phyloP scores from a whole-genome alignment of 768 basidiomycete genomes.

The Thelephora ganbajun region DNA sequence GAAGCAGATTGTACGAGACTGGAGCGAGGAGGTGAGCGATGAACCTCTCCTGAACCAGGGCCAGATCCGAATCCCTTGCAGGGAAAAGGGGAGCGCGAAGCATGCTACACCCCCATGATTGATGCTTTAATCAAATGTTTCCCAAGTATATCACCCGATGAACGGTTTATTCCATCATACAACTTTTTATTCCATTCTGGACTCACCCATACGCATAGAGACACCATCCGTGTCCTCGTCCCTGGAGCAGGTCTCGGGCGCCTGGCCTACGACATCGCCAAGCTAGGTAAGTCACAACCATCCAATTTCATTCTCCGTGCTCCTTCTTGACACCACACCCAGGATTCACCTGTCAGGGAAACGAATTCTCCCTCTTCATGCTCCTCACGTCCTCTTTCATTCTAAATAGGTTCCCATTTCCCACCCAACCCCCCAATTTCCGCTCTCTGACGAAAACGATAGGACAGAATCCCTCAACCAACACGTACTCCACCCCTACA shows the following conservation, averaged over 20 bases:
- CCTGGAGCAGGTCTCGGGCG: slow-evolving; percentile 87
- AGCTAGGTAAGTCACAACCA: slow-evolving; percentile 37
- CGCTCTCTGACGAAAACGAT: slow-evolving; percentile 1
- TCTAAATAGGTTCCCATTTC: slow-evolving; percentile 54
- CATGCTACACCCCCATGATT: slow-evolving; percentile 72
- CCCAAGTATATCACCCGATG: slow-evolving; percentile 33
- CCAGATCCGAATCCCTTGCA: slow-evolving; percentile 14
- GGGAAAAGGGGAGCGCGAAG: slow-evolving; percentile 66
- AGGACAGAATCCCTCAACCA: slow-evolving; percentile 55
- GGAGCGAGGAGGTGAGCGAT: slow-evolving; percentile 61
- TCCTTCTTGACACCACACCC: not conserved
- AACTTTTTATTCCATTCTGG: not conserved
- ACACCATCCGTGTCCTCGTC: slow-evolving; percentile 59
- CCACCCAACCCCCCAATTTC: not conserved
- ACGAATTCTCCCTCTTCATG: slow-evolving; percentile 96
- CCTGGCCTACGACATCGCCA: slow-evolving; percentile 79
- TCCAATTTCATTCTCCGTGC: not conserved
- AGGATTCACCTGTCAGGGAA: slow-evolving; percentile 89
- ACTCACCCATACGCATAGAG: slow-evolving; percentile 17
- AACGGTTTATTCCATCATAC: slow-evolving; percentile 27
- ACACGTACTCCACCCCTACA: slow-evolving; percentile 75
- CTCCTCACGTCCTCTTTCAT: slow-evolving; percentile 80
- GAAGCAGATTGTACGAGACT: slow-evolving; percentile 88
- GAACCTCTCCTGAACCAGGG: not conserved
- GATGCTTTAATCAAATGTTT: slow-evolving; percentile 59